Base-by-base conservation (phyloP, 495 filamentous ascomycete species). In the Daldinia bambusicola region DNA sequence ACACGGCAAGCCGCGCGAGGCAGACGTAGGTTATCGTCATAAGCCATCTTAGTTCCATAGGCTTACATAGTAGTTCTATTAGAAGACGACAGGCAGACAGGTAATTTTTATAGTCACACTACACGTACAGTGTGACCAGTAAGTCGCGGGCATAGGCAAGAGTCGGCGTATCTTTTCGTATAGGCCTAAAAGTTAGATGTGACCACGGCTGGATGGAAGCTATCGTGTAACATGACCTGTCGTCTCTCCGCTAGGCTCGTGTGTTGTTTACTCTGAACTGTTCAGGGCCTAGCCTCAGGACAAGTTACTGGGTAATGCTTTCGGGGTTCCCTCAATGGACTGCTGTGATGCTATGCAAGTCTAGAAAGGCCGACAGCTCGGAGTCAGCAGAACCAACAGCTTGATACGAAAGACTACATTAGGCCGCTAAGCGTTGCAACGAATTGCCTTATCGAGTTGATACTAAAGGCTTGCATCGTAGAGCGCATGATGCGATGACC, bases 211-310 rank as follows among this genome's bases (percentile, higher is more conserved):
- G 52, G 55, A 60, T 55, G 55, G n/a, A 36, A 20, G 52, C 30
- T 52, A 6, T 57, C n/a, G 66, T 66, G 62, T 55, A 66, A 73
- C 70, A 69, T 69, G 66, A 73, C 62, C 38, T 53, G 52, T 73
- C 70, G 40, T 53, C 45, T 63, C 20, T 12, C 52, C 34, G 13
- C 50, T 34, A 61, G 56, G 61, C 51, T 61, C 41, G 45, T 32
- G 61, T 43, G 18, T 36, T 32, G 20, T 45, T 13, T 48, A 48
- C 22, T 60, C 61, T 56, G 50, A 65, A 65, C 40, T 43, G 26
- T 62, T 67, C 5, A 36, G 41, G 50, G 30, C 55, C 61, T 68
- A 52, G 70, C 62, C 62, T 62, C 58, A 10, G 13, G 6, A 37
- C 30, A 61, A 43, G 16, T 37, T 43, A 55, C 38, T 45, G n/a